These are phyloP conservation scores for Sporobolomyces phaffii DNA, from an alignment of 768 basidiomycete species.

Conservation along the genomic window DNA sequence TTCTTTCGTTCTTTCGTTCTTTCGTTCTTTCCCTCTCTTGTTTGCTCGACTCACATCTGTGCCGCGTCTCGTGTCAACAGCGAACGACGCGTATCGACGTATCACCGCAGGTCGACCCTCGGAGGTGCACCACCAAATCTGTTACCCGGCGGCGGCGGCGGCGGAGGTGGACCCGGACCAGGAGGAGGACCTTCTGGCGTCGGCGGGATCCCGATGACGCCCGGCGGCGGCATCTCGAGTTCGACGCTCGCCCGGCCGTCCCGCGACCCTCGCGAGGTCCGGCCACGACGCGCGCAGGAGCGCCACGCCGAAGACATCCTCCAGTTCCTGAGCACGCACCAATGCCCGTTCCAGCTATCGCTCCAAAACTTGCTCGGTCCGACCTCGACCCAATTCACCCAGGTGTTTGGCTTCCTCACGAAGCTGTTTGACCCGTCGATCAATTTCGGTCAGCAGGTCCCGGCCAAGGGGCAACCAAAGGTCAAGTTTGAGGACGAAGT, in stretches of 20 bases:
- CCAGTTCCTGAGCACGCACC: constrained; percentile 32
- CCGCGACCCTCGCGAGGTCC: constrained; percentile 24
- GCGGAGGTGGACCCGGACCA: background rate
- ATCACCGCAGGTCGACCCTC: constrained; percentile 27
- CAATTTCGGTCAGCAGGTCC: constrained; percentile 49
- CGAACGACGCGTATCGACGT: constrained; percentile 32
- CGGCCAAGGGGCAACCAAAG: constrained; percentile 50
- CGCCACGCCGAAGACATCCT: constrained; percentile 36
- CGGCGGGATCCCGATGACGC: constrained; percentile 7
- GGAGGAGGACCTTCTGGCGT: too few relatives aligned
- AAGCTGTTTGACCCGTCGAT: constrained; percentile 58
- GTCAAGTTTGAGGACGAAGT: constrained; percentile 75
- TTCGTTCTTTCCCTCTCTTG: too few relatives aligned
- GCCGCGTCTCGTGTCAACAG: too few relatives aligned
- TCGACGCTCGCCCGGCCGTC: background rate
- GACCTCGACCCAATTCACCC: constrained; percentile 76
- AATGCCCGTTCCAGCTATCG: constrained; percentile 46
- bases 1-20: too few relatives aligned
- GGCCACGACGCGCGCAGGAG: constrained; percentile 1
- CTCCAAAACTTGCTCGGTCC: constrained; percentile 62
- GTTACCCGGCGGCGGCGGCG: background rate
- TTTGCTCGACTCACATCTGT: too few relatives aligned
- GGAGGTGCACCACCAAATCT: background rate
- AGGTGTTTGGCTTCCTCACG: constrained; percentile 74
- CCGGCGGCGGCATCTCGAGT: constrained; percentile 16